Conservation (phyloP, 192 early-diverging fungal genomes). For the Diversispora eburnea region DNA sequence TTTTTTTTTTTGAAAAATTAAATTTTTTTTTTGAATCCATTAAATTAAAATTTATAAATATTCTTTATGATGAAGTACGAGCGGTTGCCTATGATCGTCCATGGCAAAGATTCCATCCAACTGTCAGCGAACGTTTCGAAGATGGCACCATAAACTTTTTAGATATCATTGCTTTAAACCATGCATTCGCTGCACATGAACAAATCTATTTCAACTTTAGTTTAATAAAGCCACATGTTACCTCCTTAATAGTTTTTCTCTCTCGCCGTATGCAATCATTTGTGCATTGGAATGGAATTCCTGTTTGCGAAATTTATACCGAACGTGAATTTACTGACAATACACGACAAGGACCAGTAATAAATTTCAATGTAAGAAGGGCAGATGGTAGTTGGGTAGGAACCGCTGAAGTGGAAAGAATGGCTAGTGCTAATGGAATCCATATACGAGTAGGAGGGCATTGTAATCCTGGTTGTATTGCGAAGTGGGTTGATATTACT, state of each 20-base stretch:
- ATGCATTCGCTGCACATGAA: conserved; percentile 57
- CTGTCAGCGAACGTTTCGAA: conserved; percentile 56
- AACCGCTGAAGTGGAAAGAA: conserved; percentile 58
- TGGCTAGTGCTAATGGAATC: conserved; percentile 64
- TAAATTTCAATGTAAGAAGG: conserved; percentile 68
- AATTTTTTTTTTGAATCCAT: neutral
- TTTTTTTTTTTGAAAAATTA: neutral
- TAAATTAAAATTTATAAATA: neutral
- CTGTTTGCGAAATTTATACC: conserved; percentile 45
- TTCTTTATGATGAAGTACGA: conserved; percentile 1
- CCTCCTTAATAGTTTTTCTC: conserved; percentile 44
- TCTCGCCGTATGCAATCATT: conserved; percentile 44
- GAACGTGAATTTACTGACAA: conserved; percentile 30
- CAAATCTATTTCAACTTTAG: conserved; percentile 43
- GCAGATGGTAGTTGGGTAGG: conserved; percentile 56
- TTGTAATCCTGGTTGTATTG: conserved; percentile 79
- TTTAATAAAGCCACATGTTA: conserved; percentile 47
- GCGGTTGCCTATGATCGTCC: conserved; percentile 3
- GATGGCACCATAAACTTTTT: conserved; percentile 78
- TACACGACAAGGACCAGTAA: conserved; percentile 53
- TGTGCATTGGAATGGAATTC: conserved; percentile 49
- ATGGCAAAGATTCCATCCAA: conserved; percentile 55
- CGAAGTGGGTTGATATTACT: conserved; percentile 60
- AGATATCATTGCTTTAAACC: conserved; percentile 66
- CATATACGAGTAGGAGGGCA: conserved; percentile 70